Evolutionary conservation across 805 yeast genomes (phyloP), one percentile per base, ranked within the genome.

Genomic region (Candida saitoana): DNA sequence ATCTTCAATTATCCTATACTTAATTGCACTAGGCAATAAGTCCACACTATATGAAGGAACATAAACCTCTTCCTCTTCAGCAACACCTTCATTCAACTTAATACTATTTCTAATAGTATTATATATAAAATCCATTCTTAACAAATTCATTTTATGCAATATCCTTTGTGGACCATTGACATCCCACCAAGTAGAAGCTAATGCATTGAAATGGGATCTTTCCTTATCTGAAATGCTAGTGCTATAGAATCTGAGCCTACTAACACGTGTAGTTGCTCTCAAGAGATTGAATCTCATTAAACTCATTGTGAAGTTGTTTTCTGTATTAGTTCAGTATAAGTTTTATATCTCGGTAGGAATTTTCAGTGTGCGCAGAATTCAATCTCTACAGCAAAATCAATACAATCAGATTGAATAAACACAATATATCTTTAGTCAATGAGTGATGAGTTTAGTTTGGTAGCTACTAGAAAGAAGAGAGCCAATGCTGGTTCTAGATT

Each of bases 121-220:
- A 47, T 77, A 79, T 38, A 93, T 80, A 57, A 89, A 93, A 59
- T 89, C 96, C 84, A 91, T 76, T 48, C 99, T 69, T 40, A 87
- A 70, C 38, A 87, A 69, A 59, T 93, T 93, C 99, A 93, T 91
- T 64, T 89, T 86, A 64, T 93, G 98, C 34, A 93, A 73, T 42
- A 93, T 87, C 31, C 99, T 69, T 59, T 93, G 98, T 1, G 97
- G 84, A 0, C 99, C 99, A 49, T 81, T 65, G 11, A 86, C 80
- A 53, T 93, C 96, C 99, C 99, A 93, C 99, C 99, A 93, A n/a
- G 87, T 64, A n/a, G 84, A 71, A 1, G 99, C 99, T 35, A 93
- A 70, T 25, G 82, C 78, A 51, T 86, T 80, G 63, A 93, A 93
- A 62, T 93, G 98, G 7, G 74, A 63, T 60, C 82, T 71, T 57